Base-by-base conservation (phyloP, 345 rosid genomes). In the Aurinia saxatilis region DNA sequence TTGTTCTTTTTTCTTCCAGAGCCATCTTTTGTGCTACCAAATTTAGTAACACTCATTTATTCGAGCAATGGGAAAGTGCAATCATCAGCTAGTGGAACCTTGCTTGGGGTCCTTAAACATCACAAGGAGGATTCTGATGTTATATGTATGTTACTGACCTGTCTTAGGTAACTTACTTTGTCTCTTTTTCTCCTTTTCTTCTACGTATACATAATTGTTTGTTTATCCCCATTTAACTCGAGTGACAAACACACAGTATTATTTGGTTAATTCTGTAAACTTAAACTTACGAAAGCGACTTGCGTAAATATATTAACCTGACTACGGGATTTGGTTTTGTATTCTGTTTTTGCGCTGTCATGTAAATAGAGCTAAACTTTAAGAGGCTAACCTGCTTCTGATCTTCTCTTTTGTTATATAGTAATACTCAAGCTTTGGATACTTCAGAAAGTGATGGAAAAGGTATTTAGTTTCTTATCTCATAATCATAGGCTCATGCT, bases 131-230 rank as follows among this genome's bases (percentile, higher is more conserved):
- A 80, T 57, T 79, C 82, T 75, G 84, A 78, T 66, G 84, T 82
- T 54, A 75, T 91, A 53, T 80, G 83, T 57, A 51, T 84, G 81
- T 70, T 88, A 67, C 81, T 91, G 42, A 95, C 87, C 63, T 78
- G 83, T 79, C 82, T 91, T 33, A 86, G 95, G 98, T 88, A 81
- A 36, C 38, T 38, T 62, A 63, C 50, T 68, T 61, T 58, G 8
- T 52, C 48, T 35, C 53, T 12, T 10, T 48, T 62, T 30, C 59
- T 37, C 30, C 37, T 51, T 57, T 15, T 36, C 40, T 13, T 12
- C 19, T 36, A 6, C 40, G 46, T 39, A 42, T 63, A 17, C 66
- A 23, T 50, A 49, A 17, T 7, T 65, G 13, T 50, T 50, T 61
- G 44, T 46, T 57, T 41, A 40, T 30, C 35, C 46, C 36, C 59